Evolutionary conservation across 1,139 yeast genomes (phyloP).

Genomic region (Taphrina betulina): DNA sequence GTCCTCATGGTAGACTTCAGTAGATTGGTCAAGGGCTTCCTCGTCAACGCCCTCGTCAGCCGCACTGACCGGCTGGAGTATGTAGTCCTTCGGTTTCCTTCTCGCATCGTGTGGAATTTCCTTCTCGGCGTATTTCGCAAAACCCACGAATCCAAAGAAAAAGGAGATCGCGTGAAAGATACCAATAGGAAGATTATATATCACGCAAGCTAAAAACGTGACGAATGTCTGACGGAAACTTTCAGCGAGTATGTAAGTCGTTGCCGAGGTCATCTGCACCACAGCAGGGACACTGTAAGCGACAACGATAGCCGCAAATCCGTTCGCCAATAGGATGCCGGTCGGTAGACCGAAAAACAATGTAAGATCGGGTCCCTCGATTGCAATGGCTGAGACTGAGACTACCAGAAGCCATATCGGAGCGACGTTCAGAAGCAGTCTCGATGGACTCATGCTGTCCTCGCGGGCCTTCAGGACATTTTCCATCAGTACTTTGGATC

Average conservation of each 20-base stretch:
- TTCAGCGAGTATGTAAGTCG: constrained; percentile 18
- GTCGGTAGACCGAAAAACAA: neutral
- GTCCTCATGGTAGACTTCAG: neutral
- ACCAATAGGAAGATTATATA: constrained; percentile 21
- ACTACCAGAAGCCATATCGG: constrained; percentile 6
- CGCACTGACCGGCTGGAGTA: neutral
- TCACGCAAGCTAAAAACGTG: constrained; percentile 17
- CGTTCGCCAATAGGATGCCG: constrained; percentile 17
- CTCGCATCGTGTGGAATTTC: constrained; percentile 4
- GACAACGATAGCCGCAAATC: constrained; percentile 3
- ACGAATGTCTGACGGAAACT: constrained; percentile 16
- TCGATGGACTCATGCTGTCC: constrained; percentile 4
- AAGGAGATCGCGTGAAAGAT: constrained; percentile 13
- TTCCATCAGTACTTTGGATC: constrained; percentile 5
- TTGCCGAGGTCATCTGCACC: constrained; percentile 22
- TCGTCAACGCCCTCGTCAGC: neutral
- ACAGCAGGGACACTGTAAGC: constrained; percentile 11
- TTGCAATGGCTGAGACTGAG: neutral
- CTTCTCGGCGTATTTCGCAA: constrained; percentile 25
- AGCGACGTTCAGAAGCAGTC: constrained; percentile 5
- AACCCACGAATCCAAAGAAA: constrained; percentile 12
- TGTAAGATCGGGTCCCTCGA: neutral
- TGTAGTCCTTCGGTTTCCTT: constrained; percentile 1
- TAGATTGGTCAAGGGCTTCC: neutral
- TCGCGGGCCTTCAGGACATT: constrained; percentile 6